Conservation (phyloP, 1,284 basidiomycete species). For the Takashimella koratensis region DNA sequence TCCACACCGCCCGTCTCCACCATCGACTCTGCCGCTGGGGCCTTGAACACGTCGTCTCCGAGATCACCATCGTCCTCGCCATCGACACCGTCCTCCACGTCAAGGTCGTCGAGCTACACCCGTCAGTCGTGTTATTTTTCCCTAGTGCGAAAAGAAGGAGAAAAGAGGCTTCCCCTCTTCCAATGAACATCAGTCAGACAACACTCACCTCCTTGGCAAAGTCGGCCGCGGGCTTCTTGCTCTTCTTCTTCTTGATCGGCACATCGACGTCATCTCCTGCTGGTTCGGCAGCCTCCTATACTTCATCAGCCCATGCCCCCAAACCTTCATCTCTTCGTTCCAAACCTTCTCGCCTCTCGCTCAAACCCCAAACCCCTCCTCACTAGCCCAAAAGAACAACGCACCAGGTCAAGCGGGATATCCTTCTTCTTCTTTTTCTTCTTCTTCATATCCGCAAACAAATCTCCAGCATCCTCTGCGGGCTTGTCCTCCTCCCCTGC, state of each 20-base stretch:
- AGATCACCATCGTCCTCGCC: slow-evolving; percentile 70
- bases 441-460: slow-evolving; percentile 56
- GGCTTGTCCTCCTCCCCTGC: slow-evolving; percentile 21
- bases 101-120: slow-evolving; percentile 45
- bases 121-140: too few relatives aligned
- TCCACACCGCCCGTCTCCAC: slow-evolving; percentile 50
- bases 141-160: slow-evolving; percentile 1
- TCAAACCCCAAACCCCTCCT: not conserved
- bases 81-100: slow-evolving; percentile 49
- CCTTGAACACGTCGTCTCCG: slow-evolving; percentile 73
- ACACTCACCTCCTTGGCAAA: slow-evolving; percentile 71
- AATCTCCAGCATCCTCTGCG: slow-evolving; percentile 34
- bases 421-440: slow-evolving; percentile 54
- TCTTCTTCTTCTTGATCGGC: slow-evolving; percentile 55
- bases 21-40: slow-evolving; percentile 58
- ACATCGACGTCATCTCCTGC: slow-evolving; percentile 44
- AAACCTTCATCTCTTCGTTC: not conserved
- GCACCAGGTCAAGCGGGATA: slow-evolving; percentile 45
- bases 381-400: slow-evolving; percentile 6
- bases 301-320: not conserved
- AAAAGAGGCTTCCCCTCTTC: slow-evolving; percentile 7
- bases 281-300: slow-evolving; percentile 8
- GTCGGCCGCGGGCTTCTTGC: slow-evolving; percentile 52
- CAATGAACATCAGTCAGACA: slow-evolving; percentile 49
- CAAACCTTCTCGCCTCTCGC: not conserved